phyloP scores from a whole-genome alignment of 768 basidiomycete genomes.

The Calocybe gangraenosa region DNA sequence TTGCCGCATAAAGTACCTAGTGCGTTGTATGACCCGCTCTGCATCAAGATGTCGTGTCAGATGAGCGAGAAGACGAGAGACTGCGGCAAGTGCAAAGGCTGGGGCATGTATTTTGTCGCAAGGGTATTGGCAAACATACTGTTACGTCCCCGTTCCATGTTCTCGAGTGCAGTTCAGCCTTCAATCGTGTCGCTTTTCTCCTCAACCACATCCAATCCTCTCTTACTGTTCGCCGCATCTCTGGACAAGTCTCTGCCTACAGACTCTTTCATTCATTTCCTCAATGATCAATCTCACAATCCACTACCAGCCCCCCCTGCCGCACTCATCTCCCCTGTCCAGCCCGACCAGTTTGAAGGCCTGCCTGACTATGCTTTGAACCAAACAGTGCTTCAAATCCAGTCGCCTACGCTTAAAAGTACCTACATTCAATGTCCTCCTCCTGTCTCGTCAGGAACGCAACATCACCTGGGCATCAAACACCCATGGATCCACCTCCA shows the following conservation, averaged over 20 bases:
- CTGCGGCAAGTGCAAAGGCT: too few relatives aligned
- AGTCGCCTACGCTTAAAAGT: constrained; percentile 66
- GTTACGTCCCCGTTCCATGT: constrained; percentile 47
- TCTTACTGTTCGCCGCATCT: constrained; percentile 48
- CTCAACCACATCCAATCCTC: constrained; percentile 60
- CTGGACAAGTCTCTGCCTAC: constrained; percentile 47
- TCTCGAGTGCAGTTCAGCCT: constrained; percentile 56
- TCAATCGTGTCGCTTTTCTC: constrained; percentile 70
- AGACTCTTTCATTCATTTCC: constrained; percentile 63
- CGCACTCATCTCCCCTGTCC: constrained; percentile 39
- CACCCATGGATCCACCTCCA: constrained; percentile 77
- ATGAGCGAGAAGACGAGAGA: too few relatives aligned
- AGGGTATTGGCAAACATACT: too few relatives aligned
- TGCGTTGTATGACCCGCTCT: too few relatives aligned
- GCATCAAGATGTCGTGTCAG: too few relatives aligned
- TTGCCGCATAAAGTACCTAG: too few relatives aligned
- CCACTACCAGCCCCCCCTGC: constrained; percentile 48
- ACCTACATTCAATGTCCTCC: constrained; percentile 69
- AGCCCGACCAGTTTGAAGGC: constrained; percentile 15
- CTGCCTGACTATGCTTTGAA: constrained; percentile 35
- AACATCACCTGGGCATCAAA: constrained; percentile 48
- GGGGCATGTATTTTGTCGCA: too few relatives aligned
- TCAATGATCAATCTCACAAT: constrained; percentile 52
- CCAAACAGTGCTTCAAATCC: constrained; percentile 75
- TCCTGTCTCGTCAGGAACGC: background rate